Evolutionary conservation across 2,329 filamentous ascomycete genomes (phyloP).

Genomic region (Fusarium annulatum): DNA sequence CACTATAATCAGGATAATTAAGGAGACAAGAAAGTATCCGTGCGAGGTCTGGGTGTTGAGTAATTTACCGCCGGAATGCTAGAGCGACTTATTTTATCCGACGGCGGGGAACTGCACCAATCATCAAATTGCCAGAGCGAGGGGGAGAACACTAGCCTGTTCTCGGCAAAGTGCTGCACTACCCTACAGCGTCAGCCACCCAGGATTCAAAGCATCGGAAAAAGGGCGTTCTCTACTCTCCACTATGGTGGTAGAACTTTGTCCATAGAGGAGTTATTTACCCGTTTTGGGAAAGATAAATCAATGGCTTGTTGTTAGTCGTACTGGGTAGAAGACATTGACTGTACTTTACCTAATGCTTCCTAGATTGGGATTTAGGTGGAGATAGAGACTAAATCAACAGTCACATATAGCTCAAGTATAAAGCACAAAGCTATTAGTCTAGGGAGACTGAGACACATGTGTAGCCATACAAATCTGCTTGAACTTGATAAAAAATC

Average conservation of each 20-base stretch:
- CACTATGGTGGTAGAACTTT: rapidly evolving
- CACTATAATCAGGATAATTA: background rate
- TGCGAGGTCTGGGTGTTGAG: background rate
- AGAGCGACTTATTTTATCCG: background rate
- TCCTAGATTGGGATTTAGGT: rapidly evolving
- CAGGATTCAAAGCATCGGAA: background rate
- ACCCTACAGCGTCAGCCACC: background rate
- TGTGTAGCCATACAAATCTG: rapidly evolving
- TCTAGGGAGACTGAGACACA: rapidly evolving
- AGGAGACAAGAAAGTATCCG: background rate
- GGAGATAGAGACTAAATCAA: rapidly evolving
- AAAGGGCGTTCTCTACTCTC: background rate
- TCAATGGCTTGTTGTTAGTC: rapidly evolving
- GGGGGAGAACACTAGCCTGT: background rate
- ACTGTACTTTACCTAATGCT: rapidly evolving
- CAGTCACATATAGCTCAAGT: rapidly evolving
- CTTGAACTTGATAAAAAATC: rapidly evolving
- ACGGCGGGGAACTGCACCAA: background rate
- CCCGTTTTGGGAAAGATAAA: background rate
- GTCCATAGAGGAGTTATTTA: rapidly evolving
- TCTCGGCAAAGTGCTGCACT: rapidly evolving
- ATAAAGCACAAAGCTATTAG: background rate
- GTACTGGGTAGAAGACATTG: background rate
- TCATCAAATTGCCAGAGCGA: background rate
- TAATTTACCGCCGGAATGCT: background rate